Evolutionary conservation across 371 early-diverging fungal genomes (phyloP).

Genomic region (Lichtheimia corymbifera): DNA sequence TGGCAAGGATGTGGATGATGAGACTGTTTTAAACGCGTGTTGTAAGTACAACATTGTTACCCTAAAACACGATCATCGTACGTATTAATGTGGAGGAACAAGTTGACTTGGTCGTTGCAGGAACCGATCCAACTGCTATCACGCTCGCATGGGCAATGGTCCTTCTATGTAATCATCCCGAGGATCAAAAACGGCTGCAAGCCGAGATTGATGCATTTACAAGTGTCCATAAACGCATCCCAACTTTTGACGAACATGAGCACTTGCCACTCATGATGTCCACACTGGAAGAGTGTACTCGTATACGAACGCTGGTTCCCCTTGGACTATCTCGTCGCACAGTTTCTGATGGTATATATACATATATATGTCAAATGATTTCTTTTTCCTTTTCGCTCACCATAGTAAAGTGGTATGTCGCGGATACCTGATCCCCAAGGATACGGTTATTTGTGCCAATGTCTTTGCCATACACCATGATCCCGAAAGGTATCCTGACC

Average conservation of each 20-base stretch:
- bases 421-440: conserved; percentile 15
- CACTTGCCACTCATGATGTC: conserved; percentile 12
- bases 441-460: conserved; percentile 10
- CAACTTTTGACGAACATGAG: conserved; percentile 18
- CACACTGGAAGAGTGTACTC: conserved; percentile 19
- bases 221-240: conserved; percentile 11
- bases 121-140: conserved; percentile 15
- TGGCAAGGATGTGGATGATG: conserved; percentile 3
- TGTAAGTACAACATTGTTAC: background rate
- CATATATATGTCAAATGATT: background rate
- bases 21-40: conserved; percentile 9
- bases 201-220: conserved; percentile 17
- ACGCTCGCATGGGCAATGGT: conserved; percentile 16
- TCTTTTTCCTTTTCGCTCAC: background rate
- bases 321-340: conserved; percentile 13
- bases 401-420: conserved; percentile 7
- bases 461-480: conserved; percentile 6
- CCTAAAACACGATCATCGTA: too few species aligned
- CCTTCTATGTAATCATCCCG: conserved; percentile 17
- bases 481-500: conserved; percentile 7
- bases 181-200: conserved; percentile 15
- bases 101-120: conserved; percentile 20
- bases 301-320: conserved; percentile 6
- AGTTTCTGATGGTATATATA: conserved; percentile 15
- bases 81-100: background rate